phyloP scores from a whole-genome alignment of 257 asterid species.

The Asclepias syriaca region DNA sequence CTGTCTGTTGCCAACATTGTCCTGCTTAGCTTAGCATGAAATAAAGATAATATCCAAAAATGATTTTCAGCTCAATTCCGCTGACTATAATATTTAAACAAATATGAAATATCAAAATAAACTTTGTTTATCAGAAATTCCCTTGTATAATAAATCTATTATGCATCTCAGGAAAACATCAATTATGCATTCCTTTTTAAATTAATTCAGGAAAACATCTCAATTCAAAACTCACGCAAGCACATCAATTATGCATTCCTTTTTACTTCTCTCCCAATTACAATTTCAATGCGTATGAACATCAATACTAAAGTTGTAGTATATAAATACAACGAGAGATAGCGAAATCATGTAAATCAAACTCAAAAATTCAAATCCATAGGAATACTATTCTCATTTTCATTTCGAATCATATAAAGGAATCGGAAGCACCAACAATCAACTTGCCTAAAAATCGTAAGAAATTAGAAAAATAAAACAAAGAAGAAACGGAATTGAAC shows the following conservation, averaged over 20 bases:
- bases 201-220: background rate
- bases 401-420: background rate
- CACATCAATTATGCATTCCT: background rate
- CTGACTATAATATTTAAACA: too few relatives aligned
- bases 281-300: background rate
- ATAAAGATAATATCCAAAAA: too few relatives aligned
- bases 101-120: too few relatives aligned
- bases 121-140: background rate
- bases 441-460: too few relatives aligned
- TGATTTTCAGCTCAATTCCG: too few relatives aligned
- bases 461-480: background rate
- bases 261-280: background rate
- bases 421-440: background rate
- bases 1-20: too few relatives aligned
- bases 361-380: background rate
- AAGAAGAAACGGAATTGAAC: constrained; percentile 37
- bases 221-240: background rate
- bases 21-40: too few relatives aligned
- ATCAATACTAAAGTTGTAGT: background rate
- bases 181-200: background rate
- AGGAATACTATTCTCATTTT: constrained; percentile 6
- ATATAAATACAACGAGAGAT: too few relatives aligned
- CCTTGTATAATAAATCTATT: background rate
- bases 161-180: too few relatives aligned
- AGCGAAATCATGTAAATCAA: too few relatives aligned